These are phyloP conservation scores for Zalerion maritima DNA, from an alignment of 495 filamentous ascomycete genomes.

Conservation along the genomic window DNA sequence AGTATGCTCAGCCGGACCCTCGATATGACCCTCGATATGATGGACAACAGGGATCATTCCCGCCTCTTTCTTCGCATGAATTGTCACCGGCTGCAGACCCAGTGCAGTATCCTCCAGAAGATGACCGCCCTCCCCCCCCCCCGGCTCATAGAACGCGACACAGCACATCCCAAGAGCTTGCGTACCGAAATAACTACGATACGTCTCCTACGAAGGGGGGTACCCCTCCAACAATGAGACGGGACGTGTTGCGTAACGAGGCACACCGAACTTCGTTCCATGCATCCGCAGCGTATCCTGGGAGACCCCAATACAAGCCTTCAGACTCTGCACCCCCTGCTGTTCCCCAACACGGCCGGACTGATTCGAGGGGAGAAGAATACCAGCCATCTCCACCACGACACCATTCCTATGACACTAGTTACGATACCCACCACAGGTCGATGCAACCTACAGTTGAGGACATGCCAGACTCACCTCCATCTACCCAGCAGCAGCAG, in stretches of 20 bases:
- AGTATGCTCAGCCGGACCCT: slow-evolving; percentile 1
- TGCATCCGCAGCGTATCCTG: slow-evolving; percentile 25
- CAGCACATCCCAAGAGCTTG: slow-evolving; percentile 18
- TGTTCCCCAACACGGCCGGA: slow-evolving; percentile 14
- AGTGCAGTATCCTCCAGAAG: slow-evolving; percentile 10
- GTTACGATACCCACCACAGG: slow-evolving; percentile 27
- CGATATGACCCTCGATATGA: background rate
- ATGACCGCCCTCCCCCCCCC: slow-evolving; percentile 29
- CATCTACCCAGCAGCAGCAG: slow-evolving; percentile 27
- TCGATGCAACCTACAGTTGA: slow-evolving; percentile 57
- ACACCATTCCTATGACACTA: slow-evolving; percentile 34
- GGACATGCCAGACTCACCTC: slow-evolving; percentile 43
- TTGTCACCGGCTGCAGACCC: slow-evolving; percentile 7
- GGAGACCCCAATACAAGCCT: slow-evolving; percentile 30
- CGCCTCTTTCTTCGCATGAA: slow-evolving; percentile 6
- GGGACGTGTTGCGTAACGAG: slow-evolving; percentile 32
- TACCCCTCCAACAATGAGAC: slow-evolving; percentile 26
- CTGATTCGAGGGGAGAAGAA: no score
- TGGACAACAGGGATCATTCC: slow-evolving; percentile 3
- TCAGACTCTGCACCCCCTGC: slow-evolving; percentile 26
- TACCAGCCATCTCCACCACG: slow-evolving; percentile 20
- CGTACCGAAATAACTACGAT: slow-evolving; percentile 19
- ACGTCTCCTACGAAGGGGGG: slow-evolving; percentile 15
- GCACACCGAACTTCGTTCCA: slow-evolving; percentile 28
- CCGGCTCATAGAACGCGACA: slow-evolving; percentile 29